Percentiles rank a stretch among this genome's conserved stretches.
phyloP scores from a whole-genome alignment of 169 alveolate species.

The Besnoitia besnoiti region DNA sequence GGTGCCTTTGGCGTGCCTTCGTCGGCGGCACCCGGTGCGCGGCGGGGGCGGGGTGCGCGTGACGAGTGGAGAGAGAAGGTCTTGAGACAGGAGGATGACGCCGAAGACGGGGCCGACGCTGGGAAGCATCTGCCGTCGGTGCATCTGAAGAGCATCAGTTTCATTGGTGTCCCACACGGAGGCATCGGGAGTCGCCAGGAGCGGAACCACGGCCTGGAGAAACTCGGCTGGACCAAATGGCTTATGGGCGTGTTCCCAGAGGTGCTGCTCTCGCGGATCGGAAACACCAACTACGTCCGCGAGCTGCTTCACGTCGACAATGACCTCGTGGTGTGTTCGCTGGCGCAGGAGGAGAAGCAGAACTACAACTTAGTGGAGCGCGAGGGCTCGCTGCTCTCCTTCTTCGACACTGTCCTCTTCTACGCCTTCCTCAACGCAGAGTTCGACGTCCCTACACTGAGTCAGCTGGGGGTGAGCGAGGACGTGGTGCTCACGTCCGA shows the following conservation, averaged over 20 bases:
- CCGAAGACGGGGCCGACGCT: too few relatives aligned
- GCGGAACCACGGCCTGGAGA: background rate
- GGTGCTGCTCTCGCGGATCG: background rate
- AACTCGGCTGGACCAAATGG: background rate
- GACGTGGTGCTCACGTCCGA: background rate
- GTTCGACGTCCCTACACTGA: background rate
- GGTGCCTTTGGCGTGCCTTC: too few relatives aligned
- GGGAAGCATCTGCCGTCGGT: too few relatives aligned
- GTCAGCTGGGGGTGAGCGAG: conserved; percentile 8
- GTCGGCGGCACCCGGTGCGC: too few relatives aligned
- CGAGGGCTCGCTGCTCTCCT: background rate
- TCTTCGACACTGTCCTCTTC: background rate
- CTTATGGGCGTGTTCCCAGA: background rate
- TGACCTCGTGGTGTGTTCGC: background rate
- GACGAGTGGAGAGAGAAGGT: too few relatives aligned
- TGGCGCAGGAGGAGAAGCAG: background rate
- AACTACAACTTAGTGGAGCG: background rate
- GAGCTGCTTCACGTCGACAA: background rate
- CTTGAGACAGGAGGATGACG: too few relatives aligned
- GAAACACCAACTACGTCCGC: background rate
- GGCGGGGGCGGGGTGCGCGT: too few relatives aligned
- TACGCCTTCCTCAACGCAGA: background rate
- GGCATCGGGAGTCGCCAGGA: background rate
- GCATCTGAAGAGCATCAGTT: background rate
- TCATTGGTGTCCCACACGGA: background rate